phyloP scores from a whole-genome alignment of 306 rosid species.

The Vachellia pachyceras region DNA sequence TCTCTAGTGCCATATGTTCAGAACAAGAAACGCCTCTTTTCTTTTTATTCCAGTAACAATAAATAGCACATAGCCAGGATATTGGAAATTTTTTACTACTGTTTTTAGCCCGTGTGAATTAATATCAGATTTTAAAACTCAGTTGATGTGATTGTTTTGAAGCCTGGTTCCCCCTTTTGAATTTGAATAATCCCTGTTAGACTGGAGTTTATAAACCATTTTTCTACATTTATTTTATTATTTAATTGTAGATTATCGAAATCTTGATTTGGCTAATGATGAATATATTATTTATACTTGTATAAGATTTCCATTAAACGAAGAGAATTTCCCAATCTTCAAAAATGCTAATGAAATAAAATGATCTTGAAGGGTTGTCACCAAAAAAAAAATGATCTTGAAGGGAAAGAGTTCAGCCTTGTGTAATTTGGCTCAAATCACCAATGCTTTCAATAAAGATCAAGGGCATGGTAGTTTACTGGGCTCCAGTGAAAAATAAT shows the following conservation, averaged over 20 bases:
- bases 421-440: slow-evolving; percentile 5
- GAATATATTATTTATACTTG: slow-evolving; percentile 13
- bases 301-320: slow-evolving; percentile 18
- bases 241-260: slow-evolving; percentile 10
- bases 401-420: background rate
- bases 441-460: slow-evolving; percentile 12
- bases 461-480: slow-evolving; percentile 7
- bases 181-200: slow-evolving; percentile 12
- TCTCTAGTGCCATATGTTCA: background rate
- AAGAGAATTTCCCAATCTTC: slow-evolving; percentile 9
- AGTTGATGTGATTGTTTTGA: background rate
- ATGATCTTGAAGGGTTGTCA: too few species aligned
- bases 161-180: slow-evolving; percentile 16
- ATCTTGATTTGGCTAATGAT: background rate
- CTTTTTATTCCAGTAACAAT: background rate
- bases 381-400: too few species aligned
- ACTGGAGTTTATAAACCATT: slow-evolving; percentile 16
- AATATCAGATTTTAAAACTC: slow-evolving; percentile 25
- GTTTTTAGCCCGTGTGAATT: background rate
- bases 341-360: slow-evolving; percentile 25
- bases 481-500: slow-evolving; percentile 1
- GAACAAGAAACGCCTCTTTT: background rate
- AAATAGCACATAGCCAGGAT: slow-evolving; percentile 6
- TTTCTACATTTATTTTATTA: slow-evolving; percentile 21
- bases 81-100: slow-evolving; percentile 6